phyloP scores from a whole-genome alignment of 805 yeast species.

The Cyberlindnera euphorbiae region DNA sequence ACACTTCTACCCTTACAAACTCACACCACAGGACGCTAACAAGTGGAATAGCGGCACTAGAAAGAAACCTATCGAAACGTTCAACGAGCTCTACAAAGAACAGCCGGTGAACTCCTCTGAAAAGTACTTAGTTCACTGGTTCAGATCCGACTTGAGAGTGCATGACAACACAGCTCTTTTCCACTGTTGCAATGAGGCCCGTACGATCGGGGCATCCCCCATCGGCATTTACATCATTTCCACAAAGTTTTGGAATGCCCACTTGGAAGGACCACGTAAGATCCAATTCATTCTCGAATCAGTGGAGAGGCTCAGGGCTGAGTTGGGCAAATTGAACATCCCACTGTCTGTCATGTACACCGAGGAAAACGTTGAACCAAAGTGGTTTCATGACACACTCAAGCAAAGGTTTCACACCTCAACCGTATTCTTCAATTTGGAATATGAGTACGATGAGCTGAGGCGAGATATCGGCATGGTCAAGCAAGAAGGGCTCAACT shows the following conservation, averaged over 20 bases:
- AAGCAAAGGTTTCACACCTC: slow-evolving; percentile 9
- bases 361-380: slow-evolving; percentile 12
- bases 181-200: slow-evolving; percentile 32
- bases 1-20: slow-evolving; percentile 5
- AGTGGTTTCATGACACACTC: slow-evolving; percentile 23
- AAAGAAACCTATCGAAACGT: slow-evolving; percentile 8
- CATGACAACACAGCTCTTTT: slow-evolving; percentile 40
- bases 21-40: slow-evolving; percentile 8
- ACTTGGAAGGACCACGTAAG: slow-evolving; percentile 40
- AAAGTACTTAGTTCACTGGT: slow-evolving; percentile 38
- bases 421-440: slow-evolving; percentile 28
- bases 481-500: slow-evolving; percentile 10
- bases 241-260: slow-evolving; percentile 37
- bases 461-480: slow-evolving; percentile 27
- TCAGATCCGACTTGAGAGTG: slow-evolving; percentile 41
- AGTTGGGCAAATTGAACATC: slow-evolving; percentile 31
- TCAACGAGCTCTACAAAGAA: slow-evolving; percentile 5
- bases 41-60: slow-evolving; percentile 11
- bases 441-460: slow-evolving; percentile 34
- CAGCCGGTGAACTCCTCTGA: slow-evolving; percentile 1
- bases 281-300: slow-evolving; percentile 34
- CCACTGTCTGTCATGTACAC: slow-evolving; percentile 30
- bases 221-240: slow-evolving; percentile 39
- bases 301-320: slow-evolving; percentile 28
- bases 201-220: slow-evolving; percentile 29